A percentile compares a stretch with the other conserved stretches of the same genome.
phyloP scores from a whole-genome alignment of 2,329 filamentous ascomycete species.

The Domatiomyces catenatus region DNA sequence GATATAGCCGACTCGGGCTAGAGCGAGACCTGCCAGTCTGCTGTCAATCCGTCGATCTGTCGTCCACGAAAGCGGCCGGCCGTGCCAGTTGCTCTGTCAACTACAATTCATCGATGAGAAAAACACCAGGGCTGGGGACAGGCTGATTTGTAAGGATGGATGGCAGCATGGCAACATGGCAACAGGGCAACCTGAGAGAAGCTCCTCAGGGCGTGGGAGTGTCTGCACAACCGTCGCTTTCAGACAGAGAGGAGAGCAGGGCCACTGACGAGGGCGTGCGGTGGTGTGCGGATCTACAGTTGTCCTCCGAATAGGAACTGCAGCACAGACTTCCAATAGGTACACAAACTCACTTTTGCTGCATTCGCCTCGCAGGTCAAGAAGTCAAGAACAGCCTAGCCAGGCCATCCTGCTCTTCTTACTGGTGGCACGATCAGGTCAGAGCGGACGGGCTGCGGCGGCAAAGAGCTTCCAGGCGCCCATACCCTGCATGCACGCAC shows the following conservation, averaged over 20 bases:
- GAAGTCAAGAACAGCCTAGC: background rate
- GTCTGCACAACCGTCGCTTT: background rate
- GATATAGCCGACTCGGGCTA: background rate
- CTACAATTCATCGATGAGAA: background rate
- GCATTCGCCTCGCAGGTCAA: background rate
- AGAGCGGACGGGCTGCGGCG: slow-evolving; percentile 3
- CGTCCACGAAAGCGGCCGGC: background rate
- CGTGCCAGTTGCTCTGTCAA: background rate
- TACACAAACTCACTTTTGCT: background rate
- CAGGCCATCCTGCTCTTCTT: background rate
- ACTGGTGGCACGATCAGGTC: background rate
- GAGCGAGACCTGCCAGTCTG: background rate
- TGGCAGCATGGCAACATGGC: background rate
- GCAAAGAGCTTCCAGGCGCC: slow-evolving; percentile 10
- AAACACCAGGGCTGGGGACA: background rate
- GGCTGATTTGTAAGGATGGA: background rate
- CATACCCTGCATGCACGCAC: slow-evolving; percentile 6
- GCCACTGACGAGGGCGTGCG: background rate
- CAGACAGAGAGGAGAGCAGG: background rate
- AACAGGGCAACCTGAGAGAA: background rate
- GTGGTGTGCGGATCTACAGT: background rate
- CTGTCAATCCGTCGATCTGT: background rate
- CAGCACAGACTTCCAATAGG: slow-evolving; percentile 1
- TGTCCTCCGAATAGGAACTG: slow-evolving; percentile 4
- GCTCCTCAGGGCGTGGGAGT: background rate